phyloP scores from a whole-genome alignment of 148 eudicot genomes.

The Vaccinium vitisidaea region DNA sequence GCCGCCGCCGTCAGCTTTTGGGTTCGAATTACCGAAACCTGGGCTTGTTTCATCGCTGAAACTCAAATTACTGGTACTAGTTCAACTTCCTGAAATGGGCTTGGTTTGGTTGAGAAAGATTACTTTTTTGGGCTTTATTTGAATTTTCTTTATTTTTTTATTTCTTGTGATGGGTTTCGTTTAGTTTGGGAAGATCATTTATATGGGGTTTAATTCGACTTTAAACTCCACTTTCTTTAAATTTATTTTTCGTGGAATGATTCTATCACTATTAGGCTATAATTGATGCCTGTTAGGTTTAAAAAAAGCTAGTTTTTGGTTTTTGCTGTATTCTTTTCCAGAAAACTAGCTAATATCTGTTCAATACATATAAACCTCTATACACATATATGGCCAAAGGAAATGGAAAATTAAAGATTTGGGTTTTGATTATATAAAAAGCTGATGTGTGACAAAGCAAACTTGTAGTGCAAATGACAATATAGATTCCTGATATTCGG shows the following conservation, averaged over 20 bases:
- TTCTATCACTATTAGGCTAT: background rate
- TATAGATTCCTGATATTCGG: background rate
- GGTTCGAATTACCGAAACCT: slow-evolving; percentile 6
- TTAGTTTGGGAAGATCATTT: background rate
- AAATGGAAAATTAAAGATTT: no score
- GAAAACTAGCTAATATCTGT: background rate
- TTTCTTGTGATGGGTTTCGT: background rate
- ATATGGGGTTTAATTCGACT: background rate
- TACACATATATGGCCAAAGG: no score
- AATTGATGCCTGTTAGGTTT: background rate
- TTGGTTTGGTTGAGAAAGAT: background rate
- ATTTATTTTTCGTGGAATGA: background rate
- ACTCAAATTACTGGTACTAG: slow-evolving; percentile 69
- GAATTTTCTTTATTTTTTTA: background rate
- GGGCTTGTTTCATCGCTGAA: slow-evolving; percentile 31
- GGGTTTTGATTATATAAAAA: no score
- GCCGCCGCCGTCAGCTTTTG: slow-evolving; percentile 11
- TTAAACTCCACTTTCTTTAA: background rate
- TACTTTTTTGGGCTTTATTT: background rate
- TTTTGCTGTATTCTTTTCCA: background rate
- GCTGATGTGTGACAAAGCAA: background rate
- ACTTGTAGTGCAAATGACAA: background rate
- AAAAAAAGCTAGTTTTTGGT: background rate
- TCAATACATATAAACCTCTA: no score
- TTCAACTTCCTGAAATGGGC: background rate